Conservation (phyloP, 495 filamentous ascomycete genomes). For the Copromyces sp. region DNA sequence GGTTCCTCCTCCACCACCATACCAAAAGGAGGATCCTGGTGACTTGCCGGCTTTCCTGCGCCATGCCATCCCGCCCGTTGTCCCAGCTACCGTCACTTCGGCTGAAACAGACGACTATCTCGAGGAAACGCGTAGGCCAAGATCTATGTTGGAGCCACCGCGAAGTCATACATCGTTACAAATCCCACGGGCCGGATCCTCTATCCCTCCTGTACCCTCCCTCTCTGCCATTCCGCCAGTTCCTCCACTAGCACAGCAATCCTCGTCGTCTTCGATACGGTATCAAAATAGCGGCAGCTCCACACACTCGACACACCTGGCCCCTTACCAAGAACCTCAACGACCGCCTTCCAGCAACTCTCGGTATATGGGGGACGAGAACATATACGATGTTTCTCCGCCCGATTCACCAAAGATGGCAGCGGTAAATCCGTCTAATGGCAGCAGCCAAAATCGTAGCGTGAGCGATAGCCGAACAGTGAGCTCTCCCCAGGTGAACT, state of each 20-base stretch:
- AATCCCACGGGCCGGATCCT: conserved; percentile 7
- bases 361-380: conserved; percentile 24
- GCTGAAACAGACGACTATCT: neutral
- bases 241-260: conserved; percentile 10
- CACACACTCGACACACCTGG: neutral
- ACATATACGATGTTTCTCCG: conserved; percentile 48
- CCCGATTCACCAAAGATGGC: conserved; percentile 32
- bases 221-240: conserved; percentile 13
- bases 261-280: neutral
- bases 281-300: neutral
- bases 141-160: conserved; percentile 7
- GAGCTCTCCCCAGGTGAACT: conserved; percentile 7
- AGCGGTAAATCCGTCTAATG: conserved; percentile 4
- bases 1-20: conserved; percentile 88
- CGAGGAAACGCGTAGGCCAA: conserved; percentile 2
- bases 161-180: conserved; percentile 10
- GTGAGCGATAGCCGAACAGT: conserved; percentile 9
- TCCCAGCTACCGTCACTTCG: neutral
- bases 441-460: conserved; percentile 4
- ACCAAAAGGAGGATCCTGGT: conserved; percentile 57
- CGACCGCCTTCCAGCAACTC: conserved; percentile 17
- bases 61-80: conserved; percentile 24
- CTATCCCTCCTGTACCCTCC: conserved; percentile 9
- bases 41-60: conserved; percentile 41
- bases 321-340: conserved; percentile 3